These are phyloP conservation scores for Colletotrichum lindemuthianum DNA, from an alignment of 2,329 filamentous ascomycete genomes.

Conservation along the genomic window DNA sequence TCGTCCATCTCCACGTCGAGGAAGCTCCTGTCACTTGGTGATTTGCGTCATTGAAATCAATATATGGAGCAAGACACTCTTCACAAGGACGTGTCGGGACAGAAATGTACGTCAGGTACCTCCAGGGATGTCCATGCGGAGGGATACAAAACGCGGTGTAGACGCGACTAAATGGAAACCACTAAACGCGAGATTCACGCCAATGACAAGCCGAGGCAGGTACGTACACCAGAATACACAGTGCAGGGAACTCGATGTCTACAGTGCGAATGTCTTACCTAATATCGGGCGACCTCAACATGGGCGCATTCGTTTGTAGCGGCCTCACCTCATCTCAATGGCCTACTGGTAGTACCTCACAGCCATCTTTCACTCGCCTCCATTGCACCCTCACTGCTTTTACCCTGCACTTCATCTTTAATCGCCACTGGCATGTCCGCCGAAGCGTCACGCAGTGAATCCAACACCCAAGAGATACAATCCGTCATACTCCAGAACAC, in stretches of 20 bases:
- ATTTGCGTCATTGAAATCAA: conserved; percentile 26
- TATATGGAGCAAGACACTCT: neutral
- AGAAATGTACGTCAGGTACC: conserved; percentile 12
- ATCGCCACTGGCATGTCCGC: conserved; percentile 26
- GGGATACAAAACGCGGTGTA: conserved; percentile 13
- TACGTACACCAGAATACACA: too few species aligned
- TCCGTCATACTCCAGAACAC: conserved; percentile 56
- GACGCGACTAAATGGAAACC: conserved; percentile 27
- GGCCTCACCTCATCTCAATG: too few species aligned
- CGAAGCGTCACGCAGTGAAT: conserved; percentile 19
- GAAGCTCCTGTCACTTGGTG: neutral
- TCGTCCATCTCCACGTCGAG: conserved; percentile 55
- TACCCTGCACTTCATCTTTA: neutral
- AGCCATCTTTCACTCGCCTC: too few species aligned
- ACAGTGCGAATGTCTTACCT: too few species aligned
- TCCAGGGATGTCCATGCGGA: conserved; percentile 16
- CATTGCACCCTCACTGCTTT: too few species aligned
- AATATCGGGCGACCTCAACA: too few species aligned
- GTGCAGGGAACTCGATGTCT: too few species aligned
- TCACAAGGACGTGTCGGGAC: neutral
- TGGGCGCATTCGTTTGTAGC: too few species aligned
- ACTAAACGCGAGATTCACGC: conserved; percentile 30
- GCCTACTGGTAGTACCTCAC: too few species aligned
- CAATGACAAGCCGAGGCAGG: neutral
- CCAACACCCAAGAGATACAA: conserved; percentile 49